phyloP scores from a whole-genome alignment of 75 land plant species.

The Sequoia sempervirens region DNA sequence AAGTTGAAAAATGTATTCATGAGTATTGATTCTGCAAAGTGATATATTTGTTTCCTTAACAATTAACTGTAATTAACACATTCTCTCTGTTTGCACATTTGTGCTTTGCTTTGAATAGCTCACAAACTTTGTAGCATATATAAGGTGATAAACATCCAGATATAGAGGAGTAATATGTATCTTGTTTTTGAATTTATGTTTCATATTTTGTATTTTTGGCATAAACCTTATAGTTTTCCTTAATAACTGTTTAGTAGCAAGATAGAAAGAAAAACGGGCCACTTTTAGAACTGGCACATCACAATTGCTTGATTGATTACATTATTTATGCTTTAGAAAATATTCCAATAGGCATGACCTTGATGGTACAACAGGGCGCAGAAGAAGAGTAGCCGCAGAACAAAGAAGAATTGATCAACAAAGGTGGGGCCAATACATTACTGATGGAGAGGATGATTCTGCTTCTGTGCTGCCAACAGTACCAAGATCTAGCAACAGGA shows the following conservation, averaged over 20 bases:
- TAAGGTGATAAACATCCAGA: too few relatives aligned
- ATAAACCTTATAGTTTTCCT: not conserved
- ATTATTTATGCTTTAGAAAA: not conserved
- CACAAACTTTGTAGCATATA: not conserved
- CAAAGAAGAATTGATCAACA: slow-evolving; percentile 41
- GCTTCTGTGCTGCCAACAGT: slow-evolving; percentile 12
- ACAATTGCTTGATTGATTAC: not conserved
- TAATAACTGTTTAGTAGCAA: not conserved
- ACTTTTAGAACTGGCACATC: not conserved
- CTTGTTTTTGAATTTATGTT: not conserved
- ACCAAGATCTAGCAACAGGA: slow-evolving; percentile 14
- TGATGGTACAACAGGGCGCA: slow-evolving; percentile 11
- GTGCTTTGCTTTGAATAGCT: not conserved
- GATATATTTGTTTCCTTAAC: not conserved
- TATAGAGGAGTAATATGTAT: not conserved
- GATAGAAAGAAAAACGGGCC: not conserved
- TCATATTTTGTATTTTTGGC: not conserved
- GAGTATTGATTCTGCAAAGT: not conserved
- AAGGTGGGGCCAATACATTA: slow-evolving; percentile 31
- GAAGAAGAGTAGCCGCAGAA: slow-evolving; percentile 30
- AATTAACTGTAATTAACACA: too few relatives aligned
- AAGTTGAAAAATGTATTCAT: too few relatives aligned
- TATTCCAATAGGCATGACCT: not conserved
- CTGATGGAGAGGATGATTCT: slow-evolving; percentile 20
- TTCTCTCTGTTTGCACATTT: not conserved